Conservation (phyloP, 768 basidiomycete genomes). For the Rhodotorula taiwanensis region DNA sequence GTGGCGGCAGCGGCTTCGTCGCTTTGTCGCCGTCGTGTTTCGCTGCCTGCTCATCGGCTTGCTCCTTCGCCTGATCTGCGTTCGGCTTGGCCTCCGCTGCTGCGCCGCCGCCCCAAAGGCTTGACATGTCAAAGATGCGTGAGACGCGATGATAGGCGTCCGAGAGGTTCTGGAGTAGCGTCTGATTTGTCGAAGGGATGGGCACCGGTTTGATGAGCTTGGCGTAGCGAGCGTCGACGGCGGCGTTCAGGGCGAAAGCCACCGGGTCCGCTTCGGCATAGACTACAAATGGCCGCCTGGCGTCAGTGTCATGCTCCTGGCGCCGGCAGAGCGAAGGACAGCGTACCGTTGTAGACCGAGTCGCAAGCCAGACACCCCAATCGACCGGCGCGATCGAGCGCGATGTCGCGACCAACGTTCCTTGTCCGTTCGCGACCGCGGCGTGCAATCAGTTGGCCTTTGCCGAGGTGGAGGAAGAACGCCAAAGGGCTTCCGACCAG, state of each 20-base stretch:
- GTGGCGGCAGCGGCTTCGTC: not conserved
- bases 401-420: conserved; percentile 29
- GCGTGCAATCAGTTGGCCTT: conserved; percentile 39
- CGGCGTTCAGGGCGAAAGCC: conserved; percentile 35
- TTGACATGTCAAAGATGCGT: conserved; percentile 28
- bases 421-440: conserved; percentile 31
- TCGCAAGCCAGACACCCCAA: conserved; percentile 35
- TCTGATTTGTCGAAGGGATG: conserved; percentile 32
- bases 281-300: too few relatives aligned
- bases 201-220: conserved; percentile 38
- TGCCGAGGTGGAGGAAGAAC: conserved; percentile 38
- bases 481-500: conserved; percentile 38
- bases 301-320: too few relatives aligned
- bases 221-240: conserved; percentile 33
- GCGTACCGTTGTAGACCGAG: conserved; percentile 24
- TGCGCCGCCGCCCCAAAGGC: conserved; percentile 22
- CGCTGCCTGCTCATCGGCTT: conserved; percentile 2
- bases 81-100: not conserved
- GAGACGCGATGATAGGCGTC: conserved; percentile 32
- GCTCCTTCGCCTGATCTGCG: conserved; percentile 11
- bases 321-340: too few relatives aligned
- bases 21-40: not conserved
- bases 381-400: conserved; percentile 34
- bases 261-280: conserved; percentile 38
- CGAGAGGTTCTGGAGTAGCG: conserved; percentile 36